Evolutionary conservation across 305 asterid genomes (phyloP).

Genomic region (Fraxinus paxiana): DNA sequence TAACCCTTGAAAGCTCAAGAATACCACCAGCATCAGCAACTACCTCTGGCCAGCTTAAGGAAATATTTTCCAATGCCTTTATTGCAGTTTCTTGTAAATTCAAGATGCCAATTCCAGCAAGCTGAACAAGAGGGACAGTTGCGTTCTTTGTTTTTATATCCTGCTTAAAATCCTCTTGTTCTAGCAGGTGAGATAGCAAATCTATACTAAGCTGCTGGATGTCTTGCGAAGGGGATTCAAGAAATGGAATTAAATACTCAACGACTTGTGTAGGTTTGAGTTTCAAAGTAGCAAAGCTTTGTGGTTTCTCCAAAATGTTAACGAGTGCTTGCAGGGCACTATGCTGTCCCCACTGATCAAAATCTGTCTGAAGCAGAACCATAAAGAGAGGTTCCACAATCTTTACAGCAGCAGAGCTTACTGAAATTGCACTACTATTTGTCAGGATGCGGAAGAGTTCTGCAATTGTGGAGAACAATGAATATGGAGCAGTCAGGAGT

Average conservation of each 20-base stretch:
- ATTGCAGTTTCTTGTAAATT: constrained; percentile 73
- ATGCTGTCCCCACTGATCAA: constrained; percentile 80
- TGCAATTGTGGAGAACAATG: constrained; percentile 65
- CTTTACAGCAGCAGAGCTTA: constrained; percentile 54
- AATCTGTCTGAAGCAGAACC: constrained; percentile 62
- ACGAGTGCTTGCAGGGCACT: constrained; percentile 87
- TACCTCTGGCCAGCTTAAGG: constrained; percentile 74
- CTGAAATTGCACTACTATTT: constrained; percentile 73
- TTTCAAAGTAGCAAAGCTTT: constrained; percentile 55
- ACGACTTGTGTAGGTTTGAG: constrained; percentile 71
- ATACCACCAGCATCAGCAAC: constrained; percentile 85
- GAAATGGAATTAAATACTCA: constrained; percentile 62
- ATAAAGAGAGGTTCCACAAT: constrained; percentile 74
- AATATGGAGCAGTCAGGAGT: constrained; percentile 64
- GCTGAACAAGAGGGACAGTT: constrained; percentile 74
- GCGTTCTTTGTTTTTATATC: constrained; percentile 71
- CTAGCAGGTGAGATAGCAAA: constrained; percentile 71
- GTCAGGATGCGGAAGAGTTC: constrained; percentile 90
- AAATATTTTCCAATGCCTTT: constrained; percentile 63
- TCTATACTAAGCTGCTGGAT: constrained; percentile 85
- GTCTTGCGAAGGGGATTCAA: constrained; percentile 77
- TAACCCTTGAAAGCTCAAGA: constrained; percentile 70
- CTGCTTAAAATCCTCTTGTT: constrained; percentile 71
- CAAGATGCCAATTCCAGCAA: constrained; percentile 67
- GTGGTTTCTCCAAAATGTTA: constrained; percentile 84